These are phyloP conservation scores for Podospora tetraspora DNA, from an alignment of 495 filamentous ascomycete genomes.

Conservation along the genomic window DNA sequence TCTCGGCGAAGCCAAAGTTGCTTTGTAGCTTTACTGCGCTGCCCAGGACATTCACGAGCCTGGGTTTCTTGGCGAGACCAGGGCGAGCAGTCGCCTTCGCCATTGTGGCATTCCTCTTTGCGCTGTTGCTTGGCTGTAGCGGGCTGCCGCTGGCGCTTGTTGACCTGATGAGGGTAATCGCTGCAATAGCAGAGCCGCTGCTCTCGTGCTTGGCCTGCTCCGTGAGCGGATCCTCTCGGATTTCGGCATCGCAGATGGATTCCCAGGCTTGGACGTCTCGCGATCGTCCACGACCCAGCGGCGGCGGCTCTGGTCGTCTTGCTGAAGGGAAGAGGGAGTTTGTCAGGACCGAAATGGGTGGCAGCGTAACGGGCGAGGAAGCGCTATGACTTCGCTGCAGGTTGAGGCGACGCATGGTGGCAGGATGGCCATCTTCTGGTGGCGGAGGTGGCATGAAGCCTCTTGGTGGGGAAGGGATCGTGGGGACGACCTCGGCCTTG, in stretches of 20 bases:
- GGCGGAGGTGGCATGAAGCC: constrained; percentile 25
- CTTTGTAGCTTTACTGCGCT: constrained; percentile 64
- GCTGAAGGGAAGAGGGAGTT: constrained; percentile 49
- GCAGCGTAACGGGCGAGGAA: constrained; percentile 46
- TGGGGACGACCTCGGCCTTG: constrained; percentile 69
- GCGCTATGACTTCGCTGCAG: constrained; percentile 50
- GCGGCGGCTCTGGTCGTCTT: constrained; percentile 42
- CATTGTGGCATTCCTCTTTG: constrained; percentile 55
- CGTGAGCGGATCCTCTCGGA: constrained; percentile 60
- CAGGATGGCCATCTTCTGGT: constrained; percentile 38
- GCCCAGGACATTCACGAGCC: constrained; percentile 58
- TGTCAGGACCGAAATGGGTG: constrained; percentile 51
- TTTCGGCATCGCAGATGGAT: constrained; percentile 68
- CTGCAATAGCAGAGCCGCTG: constrained; percentile 62
- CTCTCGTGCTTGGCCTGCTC: constrained; percentile 67
- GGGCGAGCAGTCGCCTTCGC: constrained; percentile 40
- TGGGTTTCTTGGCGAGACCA: constrained; percentile 56
- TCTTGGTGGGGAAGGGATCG: constrained; percentile 67
- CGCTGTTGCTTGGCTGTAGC: constrained; percentile 43
- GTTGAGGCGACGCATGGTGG: constrained; percentile 49
- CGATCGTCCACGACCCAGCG: constrained; percentile 59
- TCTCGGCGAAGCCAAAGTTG: constrained; percentile 27
- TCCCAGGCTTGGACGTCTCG: constrained; percentile 82
- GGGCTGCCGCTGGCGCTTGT: constrained; percentile 44
- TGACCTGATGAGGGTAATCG: constrained; percentile 67